phyloP scores from a whole-genome alignment of 345 rosid genomes.

The Lagerstroemia speciosa region DNA sequence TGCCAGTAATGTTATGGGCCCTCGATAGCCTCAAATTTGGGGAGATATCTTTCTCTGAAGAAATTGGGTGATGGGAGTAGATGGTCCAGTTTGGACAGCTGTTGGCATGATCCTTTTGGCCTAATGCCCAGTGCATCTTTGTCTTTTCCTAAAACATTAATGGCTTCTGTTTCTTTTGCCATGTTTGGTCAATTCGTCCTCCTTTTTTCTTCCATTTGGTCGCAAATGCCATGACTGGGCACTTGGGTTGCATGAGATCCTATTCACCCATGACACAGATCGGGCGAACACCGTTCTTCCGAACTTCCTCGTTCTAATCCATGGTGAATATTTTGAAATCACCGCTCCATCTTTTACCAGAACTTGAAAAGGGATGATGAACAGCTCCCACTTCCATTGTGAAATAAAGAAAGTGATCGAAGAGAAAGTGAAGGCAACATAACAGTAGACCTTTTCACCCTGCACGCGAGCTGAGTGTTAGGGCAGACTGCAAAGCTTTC shows the following conservation, averaged over 20 bases:
- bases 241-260: too few species aligned
- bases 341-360: too few species aligned
- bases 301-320: too few species aligned
- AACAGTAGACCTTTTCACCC: not conserved
- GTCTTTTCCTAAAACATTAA: constrained; percentile 4
- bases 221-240: too few species aligned
- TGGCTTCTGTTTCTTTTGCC: not conserved
- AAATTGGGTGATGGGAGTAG: too few species aligned
- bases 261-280: too few species aligned
- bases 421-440: not conserved
- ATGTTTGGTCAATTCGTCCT: constrained; percentile 5
- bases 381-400: not conserved
- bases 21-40: too few species aligned
- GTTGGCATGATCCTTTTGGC: constrained; percentile 4
- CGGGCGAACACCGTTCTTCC: too few species aligned
- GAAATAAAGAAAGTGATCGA: not conserved
- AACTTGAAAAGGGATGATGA: not conserved
- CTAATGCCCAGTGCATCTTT: constrained; percentile 4
- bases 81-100: constrained; percentile 2
- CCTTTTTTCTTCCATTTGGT: not conserved
- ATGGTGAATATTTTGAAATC: too few species aligned
- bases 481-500: not conserved
- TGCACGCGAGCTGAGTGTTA: not conserved
- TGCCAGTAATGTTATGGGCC: too few species aligned
- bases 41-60: not conserved